Conservation (phyloP, 129 eudicot genomes). For the carrot (Daucus carota) region DH1_v3.0 NC_030387.2:38764501-38765000, state of each 20-base stretch:
- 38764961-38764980: neutral
- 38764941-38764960: neutral
- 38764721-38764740: neutral
- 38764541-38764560: slow-evolving; percentile 72
- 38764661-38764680: neutral
- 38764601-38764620: neutral
- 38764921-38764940: neutral
- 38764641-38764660: neutral
- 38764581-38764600: neutral
- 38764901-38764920: neutral
- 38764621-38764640: neutral
- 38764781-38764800: neutral
- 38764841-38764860: slow-evolving; percentile 4
- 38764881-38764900: neutral
- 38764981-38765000: neutral
- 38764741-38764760: no score
- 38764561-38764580: slow-evolving; percentile 12
- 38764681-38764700: neutral
- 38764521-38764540: slow-evolving; percentile 89
- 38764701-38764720: neutral
- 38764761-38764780: neutral
- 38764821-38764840: neutral
- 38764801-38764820: neutral
- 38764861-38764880: neutral
- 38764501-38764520: slow-evolving; percentile 67